Conservation (phyloP, 1,284 basidiomycete genomes). For the Ganoderma sinense region DNA sequence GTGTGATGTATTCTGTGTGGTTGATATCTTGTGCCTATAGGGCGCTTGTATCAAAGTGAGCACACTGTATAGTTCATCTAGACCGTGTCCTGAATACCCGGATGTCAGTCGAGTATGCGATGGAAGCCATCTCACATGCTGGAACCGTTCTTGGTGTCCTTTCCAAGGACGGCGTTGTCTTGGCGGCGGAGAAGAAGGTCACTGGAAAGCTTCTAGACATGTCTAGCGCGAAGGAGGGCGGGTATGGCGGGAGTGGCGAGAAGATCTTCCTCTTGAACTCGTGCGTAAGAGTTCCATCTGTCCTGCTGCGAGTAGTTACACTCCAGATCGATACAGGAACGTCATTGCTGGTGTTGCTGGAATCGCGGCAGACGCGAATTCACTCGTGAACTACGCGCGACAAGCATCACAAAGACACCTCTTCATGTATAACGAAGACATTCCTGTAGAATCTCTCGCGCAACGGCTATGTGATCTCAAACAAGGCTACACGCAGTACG, state of each 20-base stretch:
- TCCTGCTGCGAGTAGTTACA: background rate
- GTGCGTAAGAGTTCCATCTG: conserved; percentile 51
- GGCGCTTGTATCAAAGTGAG: conserved; percentile 91
- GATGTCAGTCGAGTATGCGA: conserved; percentile 92
- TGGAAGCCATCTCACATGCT: conserved; percentile 98
- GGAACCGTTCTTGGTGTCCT: conserved; percentile 95
- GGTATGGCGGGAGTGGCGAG: conserved; percentile 94
- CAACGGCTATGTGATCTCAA: conserved; percentile 97
- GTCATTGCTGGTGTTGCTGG: conserved; percentile 96
- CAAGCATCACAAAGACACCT: conserved; percentile 92
- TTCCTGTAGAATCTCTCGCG: conserved; percentile 95
- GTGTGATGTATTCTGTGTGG: background rate
- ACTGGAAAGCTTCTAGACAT: conserved; percentile 97
- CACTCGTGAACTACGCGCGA: conserved; percentile 94
- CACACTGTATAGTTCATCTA: conserved; percentile 12
- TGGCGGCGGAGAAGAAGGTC: conserved; percentile 99
- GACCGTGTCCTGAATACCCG: conserved; percentile 1
- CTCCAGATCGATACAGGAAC: conserved; percentile 65
- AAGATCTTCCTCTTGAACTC: conserved; percentile 96
- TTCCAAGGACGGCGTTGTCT: conserved; percentile 95
- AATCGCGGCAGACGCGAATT: conserved; percentile 97
- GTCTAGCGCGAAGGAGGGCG: conserved; percentile 84
- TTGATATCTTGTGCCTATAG: conserved; percentile 47
- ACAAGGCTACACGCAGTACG: conserved; percentile 98
- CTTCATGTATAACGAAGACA: conserved; percentile 94